Evolutionary conservation across 208 protist species (phyloP), one percentile per base, ranked within the genome.

Genomic region (Strigomonas culicis): DNA sequence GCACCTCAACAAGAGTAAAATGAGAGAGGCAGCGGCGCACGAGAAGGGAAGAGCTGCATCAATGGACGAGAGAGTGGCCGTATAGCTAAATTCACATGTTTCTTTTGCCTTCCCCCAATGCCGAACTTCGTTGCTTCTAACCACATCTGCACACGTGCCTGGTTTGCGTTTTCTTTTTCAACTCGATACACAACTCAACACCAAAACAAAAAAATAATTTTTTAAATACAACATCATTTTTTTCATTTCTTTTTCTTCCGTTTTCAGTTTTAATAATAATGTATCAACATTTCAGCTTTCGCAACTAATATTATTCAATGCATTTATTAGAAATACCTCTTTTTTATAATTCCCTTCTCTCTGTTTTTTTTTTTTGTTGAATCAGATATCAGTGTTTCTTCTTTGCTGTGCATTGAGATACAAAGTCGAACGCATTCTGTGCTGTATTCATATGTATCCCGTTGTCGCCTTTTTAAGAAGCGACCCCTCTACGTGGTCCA

Each of bases 261-360:
- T 60, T 60, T 28, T 60, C 8, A n/a, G 22, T 44, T 46, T 46
- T 28, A 43, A 41, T 34, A 60, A 10, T 7, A 60, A 7, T 34
- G 11, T 46, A 7, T n/a, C 56, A 28, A 31, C 22, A n/a, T n/a
- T 60, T 32, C 24, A 56, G 25, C 25, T 56, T 56, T 56, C 50
- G 8, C 50, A 56, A 56, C 11, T 56, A 10, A 55, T 55, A 10
- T 55, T 25, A 55, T 55, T 19, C 49, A 55, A 55, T 25, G 13
- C 49, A 22, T 7, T 13, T 25, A 25, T 55, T 55, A 55, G n/a
- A n/a, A 25, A 0, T 61, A 1, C 39, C 13, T 61, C 49, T 17
- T 53, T 55, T 53, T 55, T 50, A 19, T 30, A 56, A 36, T n/a
- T 61, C 28, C 53, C 31, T 4, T 51, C 52, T 64, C 0, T 63